A percentile compares a stretch with the other conserved stretches of the same genome.
Evolutionary conservation across 2,329 filamentous ascomycete genomes (phyloP).

Genomic region (Graphilbum ipis-grandicollis): DNA sequence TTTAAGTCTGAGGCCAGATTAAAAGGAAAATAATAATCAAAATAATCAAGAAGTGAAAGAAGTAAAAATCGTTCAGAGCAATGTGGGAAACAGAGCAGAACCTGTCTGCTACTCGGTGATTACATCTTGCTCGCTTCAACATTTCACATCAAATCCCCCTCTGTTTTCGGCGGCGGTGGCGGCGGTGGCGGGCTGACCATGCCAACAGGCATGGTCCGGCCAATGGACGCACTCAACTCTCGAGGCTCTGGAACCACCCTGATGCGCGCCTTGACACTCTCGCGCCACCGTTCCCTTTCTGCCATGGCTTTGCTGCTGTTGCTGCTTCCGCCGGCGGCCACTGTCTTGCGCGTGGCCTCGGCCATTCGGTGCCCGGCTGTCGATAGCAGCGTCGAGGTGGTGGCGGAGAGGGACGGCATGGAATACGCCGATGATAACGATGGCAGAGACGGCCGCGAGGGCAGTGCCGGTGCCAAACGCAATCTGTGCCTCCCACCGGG

Average conservation of each 20-base stretch:
- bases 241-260: slow-evolving; percentile 15
- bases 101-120: no score
- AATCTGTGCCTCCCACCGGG: background rate
- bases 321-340: slow-evolving; percentile 1
- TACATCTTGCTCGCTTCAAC: no score
- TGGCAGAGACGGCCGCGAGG: background rate
- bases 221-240: slow-evolving; percentile 4
- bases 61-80: no score
- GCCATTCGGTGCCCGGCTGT: slow-evolving; percentile 5
- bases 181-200: background rate
- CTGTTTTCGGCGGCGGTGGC: background rate
- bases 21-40: no score
- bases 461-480: background rate
- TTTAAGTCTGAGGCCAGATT: no score
- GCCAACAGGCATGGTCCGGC: background rate
- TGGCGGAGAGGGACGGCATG: background rate
- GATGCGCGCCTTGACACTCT: slow-evolving; percentile 19
- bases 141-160: no score
- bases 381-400: slow-evolving; percentile 2
- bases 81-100: no score
- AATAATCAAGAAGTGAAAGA: no score
- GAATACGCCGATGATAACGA: background rate
- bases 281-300: slow-evolving; percentile 16
- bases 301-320: background rate
- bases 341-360: slow-evolving; percentile 5